phyloP scores from a whole-genome alignment of 352 stramenopile genomes.

The Albugo candida region DNA sequence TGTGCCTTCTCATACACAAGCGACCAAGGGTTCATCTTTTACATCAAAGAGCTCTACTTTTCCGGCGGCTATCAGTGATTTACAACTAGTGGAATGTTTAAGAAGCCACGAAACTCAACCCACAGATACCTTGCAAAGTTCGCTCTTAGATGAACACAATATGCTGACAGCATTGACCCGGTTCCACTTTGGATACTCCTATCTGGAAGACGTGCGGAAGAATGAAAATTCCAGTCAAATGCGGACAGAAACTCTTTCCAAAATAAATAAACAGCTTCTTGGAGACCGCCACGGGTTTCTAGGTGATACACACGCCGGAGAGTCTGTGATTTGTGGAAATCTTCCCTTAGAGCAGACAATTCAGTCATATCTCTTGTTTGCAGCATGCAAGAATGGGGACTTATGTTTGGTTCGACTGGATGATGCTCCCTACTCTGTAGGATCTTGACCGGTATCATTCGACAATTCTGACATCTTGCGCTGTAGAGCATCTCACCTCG shows the following conservation, averaged over 20 bases:
- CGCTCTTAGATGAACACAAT: conserved; percentile 42
- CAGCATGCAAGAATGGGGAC: conserved; percentile 43
- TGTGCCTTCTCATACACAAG: conserved; percentile 11
- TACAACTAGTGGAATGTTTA: too few relatives aligned
- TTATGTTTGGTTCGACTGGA: conserved; percentile 49
- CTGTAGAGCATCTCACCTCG: not conserved
- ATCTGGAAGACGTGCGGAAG: conserved; percentile 26
- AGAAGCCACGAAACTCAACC: too few relatives aligned
- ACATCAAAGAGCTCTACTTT: not conserved
- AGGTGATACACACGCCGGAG: conserved; percentile 45
- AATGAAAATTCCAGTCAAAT: conserved; percentile 36
- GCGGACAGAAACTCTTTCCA: conserved; percentile 30
- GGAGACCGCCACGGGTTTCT: conserved; percentile 22
- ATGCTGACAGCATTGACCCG: conserved; percentile 43
- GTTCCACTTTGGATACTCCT: conserved; percentile 49
- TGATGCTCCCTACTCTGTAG: conserved; percentile 49
- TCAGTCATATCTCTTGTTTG: conserved; percentile 39
- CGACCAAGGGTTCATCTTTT: conserved; percentile 1
- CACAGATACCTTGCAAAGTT: conserved; percentile 17
- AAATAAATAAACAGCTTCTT: conserved; percentile 47
- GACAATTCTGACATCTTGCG: not conserved
- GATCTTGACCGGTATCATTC: not conserved
- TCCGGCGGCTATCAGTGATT: too few relatives aligned
- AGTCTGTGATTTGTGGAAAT: conserved; percentile 44
- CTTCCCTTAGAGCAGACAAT: conserved; percentile 35